Percentiles rank a stretch among this genome's conserved stretches.
These are phyloP conservation scores for Barbarea vulgaris DNA, from an alignment of 345 rosid genomes.

Conservation along the genomic window DNA sequence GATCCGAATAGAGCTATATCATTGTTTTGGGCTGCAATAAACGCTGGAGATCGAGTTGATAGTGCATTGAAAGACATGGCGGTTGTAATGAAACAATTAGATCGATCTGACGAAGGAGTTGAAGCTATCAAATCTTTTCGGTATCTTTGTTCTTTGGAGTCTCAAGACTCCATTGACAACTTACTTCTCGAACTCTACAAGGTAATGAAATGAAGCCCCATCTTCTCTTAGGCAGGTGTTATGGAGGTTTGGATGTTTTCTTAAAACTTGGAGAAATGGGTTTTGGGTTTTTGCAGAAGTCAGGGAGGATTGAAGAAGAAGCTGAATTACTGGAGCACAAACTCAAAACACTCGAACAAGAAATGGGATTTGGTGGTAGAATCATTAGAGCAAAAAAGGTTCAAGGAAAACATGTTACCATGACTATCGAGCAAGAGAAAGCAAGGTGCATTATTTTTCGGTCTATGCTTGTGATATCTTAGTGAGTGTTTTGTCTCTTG, in stretches of 20 bases:
- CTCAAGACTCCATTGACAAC: constrained; percentile 79
- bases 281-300: constrained; percentile 52
- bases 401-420: constrained; percentile 71
- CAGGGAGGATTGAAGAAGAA: constrained; percentile 83
- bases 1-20: constrained; percentile 67
- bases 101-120: constrained; percentile 72
- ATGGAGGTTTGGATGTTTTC: constrained; percentile 1
- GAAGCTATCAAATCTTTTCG: constrained; percentile 83
- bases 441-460: constrained; percentile 49
- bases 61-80: constrained; percentile 87
- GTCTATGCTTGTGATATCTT: neutral
- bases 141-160: constrained; percentile 63
- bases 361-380: constrained; percentile 54
- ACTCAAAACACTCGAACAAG: constrained; percentile 64
- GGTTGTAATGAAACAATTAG: constrained; percentile 69
- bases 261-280: neutral
- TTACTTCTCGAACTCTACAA: constrained; percentile 76
- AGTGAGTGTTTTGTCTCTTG: neutral
- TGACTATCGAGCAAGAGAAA: constrained; percentile 71
- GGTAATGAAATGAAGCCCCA: constrained; percentile 31
- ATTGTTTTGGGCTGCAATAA: constrained; percentile 81
- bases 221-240: neutral
- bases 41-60: constrained; percentile 74
- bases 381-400: constrained; percentile 61
- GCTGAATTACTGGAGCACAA: constrained; percentile 69